Conservation (phyloP, 2,329 filamentous ascomycete species). For the Penicillium rolfsii region DNA sequence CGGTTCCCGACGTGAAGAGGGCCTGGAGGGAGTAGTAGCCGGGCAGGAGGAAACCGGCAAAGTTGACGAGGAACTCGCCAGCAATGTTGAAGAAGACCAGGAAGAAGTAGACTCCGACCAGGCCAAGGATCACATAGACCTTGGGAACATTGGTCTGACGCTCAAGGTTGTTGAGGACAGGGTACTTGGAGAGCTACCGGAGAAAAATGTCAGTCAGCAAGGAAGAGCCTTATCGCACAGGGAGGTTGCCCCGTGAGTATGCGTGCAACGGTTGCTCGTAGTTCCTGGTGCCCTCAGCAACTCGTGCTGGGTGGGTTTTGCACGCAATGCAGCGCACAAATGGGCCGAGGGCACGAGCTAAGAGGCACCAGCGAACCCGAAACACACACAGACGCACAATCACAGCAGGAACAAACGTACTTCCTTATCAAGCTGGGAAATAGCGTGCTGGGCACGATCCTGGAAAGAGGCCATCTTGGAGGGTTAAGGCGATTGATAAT, state of each 20-base stretch:
- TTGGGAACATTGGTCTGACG: constrained; percentile 69
- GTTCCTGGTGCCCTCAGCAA: neutral
- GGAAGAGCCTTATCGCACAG: neutral
- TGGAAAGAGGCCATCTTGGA: constrained; percentile 56
- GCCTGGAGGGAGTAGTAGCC: constrained; percentile 69
- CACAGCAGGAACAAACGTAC: constrained; percentile 47
- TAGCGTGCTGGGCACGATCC: constrained; percentile 65
- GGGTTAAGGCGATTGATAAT: constrained; percentile 10
- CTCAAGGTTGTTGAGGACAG: constrained; percentile 68
- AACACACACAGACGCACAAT: constrained; percentile 23
- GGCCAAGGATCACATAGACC: constrained; percentile 67
- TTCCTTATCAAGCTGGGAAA: constrained; percentile 71
- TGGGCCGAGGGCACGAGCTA: constrained; percentile 23
- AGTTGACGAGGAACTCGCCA: constrained; percentile 69
- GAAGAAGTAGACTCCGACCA: constrained; percentile 70
- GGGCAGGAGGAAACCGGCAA: constrained; percentile 66
- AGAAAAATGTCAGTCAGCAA: constrained; percentile 9
- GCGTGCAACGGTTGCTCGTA: neutral
- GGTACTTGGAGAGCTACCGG: constrained; percentile 67
- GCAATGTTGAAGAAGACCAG: constrained; percentile 73
- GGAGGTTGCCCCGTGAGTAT: neutral
- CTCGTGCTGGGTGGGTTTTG: neutral
- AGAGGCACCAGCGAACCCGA: constrained; percentile 27
- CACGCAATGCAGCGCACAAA: constrained; percentile 14
- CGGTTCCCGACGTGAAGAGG: constrained; percentile 62